Conservation (phyloP, 306 rosid species). For the Cucurbita argyrosperma region DNA sequence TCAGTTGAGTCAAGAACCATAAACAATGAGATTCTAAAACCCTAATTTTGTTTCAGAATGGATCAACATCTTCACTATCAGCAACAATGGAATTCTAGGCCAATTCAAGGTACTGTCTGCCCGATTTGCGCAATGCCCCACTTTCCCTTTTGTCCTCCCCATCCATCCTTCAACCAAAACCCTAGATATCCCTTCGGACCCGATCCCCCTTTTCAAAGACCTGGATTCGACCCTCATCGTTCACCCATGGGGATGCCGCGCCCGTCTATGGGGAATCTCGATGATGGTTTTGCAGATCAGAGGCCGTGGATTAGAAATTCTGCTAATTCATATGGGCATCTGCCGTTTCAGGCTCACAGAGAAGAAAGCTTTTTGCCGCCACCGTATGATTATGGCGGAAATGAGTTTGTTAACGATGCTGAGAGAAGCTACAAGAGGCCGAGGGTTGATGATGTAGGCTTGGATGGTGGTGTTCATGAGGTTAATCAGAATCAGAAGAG, state of each 20-base stretch:
- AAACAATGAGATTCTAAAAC: neutral
- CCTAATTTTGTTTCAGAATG: neutral
- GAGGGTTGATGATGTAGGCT: conserved; percentile 30
- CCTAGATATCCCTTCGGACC: conserved; percentile 14
- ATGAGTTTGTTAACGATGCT: conserved; percentile 16
- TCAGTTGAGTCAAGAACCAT: neutral
- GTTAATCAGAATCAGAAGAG: conserved; percentile 6
- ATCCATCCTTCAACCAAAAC: conserved; percentile 23
- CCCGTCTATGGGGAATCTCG: conserved; percentile 6
- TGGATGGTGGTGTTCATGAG: conserved; percentile 1
- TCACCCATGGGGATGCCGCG: conserved; percentile 5
- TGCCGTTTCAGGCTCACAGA: conserved; percentile 7
- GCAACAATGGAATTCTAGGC: conserved; percentile 36
- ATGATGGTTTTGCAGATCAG: conserved; percentile 15
- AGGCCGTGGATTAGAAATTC: conserved; percentile 20
- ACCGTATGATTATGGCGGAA: conserved; percentile 15
- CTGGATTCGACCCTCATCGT: conserved; percentile 13
- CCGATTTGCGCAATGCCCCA: conserved; percentile 29
- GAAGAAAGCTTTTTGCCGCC: conserved; percentile 16
- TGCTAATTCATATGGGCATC: conserved; percentile 13
- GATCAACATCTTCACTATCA: conserved; percentile 14
- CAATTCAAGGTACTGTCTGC: conserved; percentile 25
- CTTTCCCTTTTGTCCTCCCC: conserved; percentile 47
- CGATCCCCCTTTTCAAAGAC: conserved; percentile 9
- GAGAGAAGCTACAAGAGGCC: conserved; percentile 51